Evolutionary conservation across 140 eudicot genomes (phyloP), one percentile per base, ranked within the genome.

Genomic region (Cichorium intybus): DNA sequence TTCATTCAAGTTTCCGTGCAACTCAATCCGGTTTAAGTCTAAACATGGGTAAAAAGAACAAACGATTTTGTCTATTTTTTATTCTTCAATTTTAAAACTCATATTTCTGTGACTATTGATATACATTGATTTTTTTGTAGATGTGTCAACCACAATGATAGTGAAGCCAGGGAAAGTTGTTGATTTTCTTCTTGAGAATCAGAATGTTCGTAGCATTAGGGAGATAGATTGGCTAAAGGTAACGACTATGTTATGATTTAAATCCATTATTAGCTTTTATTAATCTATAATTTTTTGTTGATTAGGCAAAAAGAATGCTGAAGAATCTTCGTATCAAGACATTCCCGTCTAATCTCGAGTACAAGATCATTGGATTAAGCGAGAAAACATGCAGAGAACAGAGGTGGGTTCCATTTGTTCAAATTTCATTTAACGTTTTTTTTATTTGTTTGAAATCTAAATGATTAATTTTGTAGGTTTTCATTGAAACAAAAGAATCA

Each of bases 151-250:
- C 1, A 89, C 97, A 2, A 84, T 77, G 88, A 79, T 79, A 4
- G 75, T 89, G 43, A 75, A 71, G 52, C 91, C 97, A 12, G 95
- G 97, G 5, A 88, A 88, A 8, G 87, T 89, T 3, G 71, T 75
- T 0, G 89, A 89, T 43, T 89, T 89, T 57, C 78, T 89, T 26
- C 46, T 81, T 6, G 84, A 84, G 37, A 84, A 90, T 31, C 97
- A 90, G 64, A 84, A 79, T 73, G 87, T 61, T 60, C 65, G 75
- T 35, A 74, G 64, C 63, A 75, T 85, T 3, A 75, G 58, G 56
- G 69, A 80, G 0, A 53, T 90, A 22, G 93, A 90, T 77, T 90
- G 97, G 97, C 56, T 74, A 7, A 84, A 84, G 95, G 95, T 87
- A 76, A 71, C 28, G 15, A 48, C 7, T 60, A 39, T 1, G 7